A percentile compares a stretch with the other conserved stretches of the same genome.
Conservation (phyloP, 1,284 basidiomycete species). For the Marasmius tenuissimus region DNA sequence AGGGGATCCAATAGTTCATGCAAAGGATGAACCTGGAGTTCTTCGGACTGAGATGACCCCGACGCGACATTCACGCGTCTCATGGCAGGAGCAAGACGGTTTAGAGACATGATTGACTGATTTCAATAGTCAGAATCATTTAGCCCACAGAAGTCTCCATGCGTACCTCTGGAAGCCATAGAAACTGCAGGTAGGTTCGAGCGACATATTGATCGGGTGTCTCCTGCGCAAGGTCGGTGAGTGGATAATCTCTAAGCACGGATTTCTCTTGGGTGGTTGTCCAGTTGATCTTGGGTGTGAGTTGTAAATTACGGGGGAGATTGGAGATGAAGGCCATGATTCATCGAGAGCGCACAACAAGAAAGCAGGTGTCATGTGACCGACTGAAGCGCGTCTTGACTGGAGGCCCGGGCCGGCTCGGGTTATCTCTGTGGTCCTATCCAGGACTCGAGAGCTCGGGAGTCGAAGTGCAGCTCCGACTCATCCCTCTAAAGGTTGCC, state of each 20-base stretch:
- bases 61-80: slow-evolving; percentile 40
- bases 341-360: not conserved
- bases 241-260: slow-evolving; percentile 48
- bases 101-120: slow-evolving; percentile 70
- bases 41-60: slow-evolving; percentile 21
- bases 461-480: too few species aligned
- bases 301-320: not conserved
- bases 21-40: slow-evolving; percentile 46
- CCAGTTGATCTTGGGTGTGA: slow-evolving; percentile 31
- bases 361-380: not conserved
- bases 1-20: slow-evolving; percentile 57
- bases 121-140: not conserved
- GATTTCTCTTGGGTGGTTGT: slow-evolving; percentile 49
- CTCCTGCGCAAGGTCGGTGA: slow-evolving; percentile 36
- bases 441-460: too few species aligned
- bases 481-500: too few species aligned
- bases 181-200: slow-evolving; percentile 66
- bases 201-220: slow-evolving; percentile 46
- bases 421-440: too few species aligned
- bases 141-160: not conserved
- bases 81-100: slow-evolving; percentile 53
- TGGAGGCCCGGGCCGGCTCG: too few species aligned
- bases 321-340: slow-evolving; percentile 3
- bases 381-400: not conserved
- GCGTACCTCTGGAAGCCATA: slow-evolving; percentile 70